Conservation (phyloP, 495 filamentous ascomycete genomes). For the Penicillium lividum region DNA sequence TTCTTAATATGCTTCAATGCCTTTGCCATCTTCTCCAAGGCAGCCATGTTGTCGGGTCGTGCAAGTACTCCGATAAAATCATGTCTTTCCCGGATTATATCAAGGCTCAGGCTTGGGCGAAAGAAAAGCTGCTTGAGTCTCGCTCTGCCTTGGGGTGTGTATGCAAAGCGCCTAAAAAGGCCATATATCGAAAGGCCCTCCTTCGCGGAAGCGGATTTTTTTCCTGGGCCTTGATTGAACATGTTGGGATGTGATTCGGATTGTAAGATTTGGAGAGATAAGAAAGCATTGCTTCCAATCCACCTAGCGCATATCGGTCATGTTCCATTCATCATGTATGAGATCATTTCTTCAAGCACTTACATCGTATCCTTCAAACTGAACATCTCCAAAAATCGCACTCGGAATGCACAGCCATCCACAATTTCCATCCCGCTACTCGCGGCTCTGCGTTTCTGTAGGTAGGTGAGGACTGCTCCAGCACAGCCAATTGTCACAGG, state of each 20-base stretch:
- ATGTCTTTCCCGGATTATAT: slow-evolving; percentile 73
- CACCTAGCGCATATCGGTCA: slow-evolving; percentile 51
- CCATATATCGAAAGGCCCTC: slow-evolving; percentile 90
- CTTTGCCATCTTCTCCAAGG: slow-evolving; percentile 58
- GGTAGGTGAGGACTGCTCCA: slow-evolving; percentile 77
- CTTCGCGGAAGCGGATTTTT: slow-evolving; percentile 69
- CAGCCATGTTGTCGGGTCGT: slow-evolving; percentile 63
- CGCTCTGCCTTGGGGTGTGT: slow-evolving; percentile 77
- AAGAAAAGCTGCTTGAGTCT: slow-evolving; percentile 82
- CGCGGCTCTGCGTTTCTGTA: slow-evolving; percentile 68
- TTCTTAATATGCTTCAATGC: slow-evolving; percentile 76
- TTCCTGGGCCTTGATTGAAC: slow-evolving; percentile 75
- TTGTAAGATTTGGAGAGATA: slow-evolving; percentile 83
- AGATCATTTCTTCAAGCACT: slow-evolving; percentile 9
- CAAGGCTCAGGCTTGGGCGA: slow-evolving; percentile 69
- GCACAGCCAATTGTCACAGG: slow-evolving; percentile 75
- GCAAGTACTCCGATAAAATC: slow-evolving; percentile 68
- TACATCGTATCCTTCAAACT: slow-evolving; percentile 74
- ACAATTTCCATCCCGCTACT: slow-evolving; percentile 58
- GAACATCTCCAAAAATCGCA: slow-evolving; percentile 76
- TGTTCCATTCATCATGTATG: not conserved
- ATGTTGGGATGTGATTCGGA: slow-evolving; percentile 83
- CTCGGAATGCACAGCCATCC: slow-evolving; percentile 51
- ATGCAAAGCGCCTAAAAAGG: slow-evolving; percentile 74
- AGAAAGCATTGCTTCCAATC: slow-evolving; percentile 75